These are phyloP conservation scores for Fraxinus floribunda DNA, from an alignment of 305 asterid genomes.

Conservation along the genomic window DNA sequence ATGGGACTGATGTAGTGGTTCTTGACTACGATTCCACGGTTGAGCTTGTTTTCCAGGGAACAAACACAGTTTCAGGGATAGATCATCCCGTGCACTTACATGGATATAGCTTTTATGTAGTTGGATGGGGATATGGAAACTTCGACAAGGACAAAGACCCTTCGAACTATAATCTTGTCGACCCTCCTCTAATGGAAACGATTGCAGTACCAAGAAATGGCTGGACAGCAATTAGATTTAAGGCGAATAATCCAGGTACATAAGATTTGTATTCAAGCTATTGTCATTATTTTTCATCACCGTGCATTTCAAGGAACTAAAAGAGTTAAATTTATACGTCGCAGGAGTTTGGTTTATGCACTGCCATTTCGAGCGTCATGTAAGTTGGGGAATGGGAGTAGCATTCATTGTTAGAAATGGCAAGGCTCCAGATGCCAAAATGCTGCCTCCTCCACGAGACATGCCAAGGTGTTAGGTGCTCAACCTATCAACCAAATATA, in stretches of 20 bases:
- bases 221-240: slow-evolving; percentile 69
- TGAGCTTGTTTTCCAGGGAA: slow-evolving; percentile 61
- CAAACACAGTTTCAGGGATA: slow-evolving; percentile 38
- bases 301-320: not conserved
- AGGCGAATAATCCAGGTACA: slow-evolving; percentile 64
- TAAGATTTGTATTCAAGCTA: not conserved
- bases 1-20: slow-evolving; percentile 40
- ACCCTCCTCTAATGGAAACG: slow-evolving; percentile 58
- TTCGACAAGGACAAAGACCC: slow-evolving; percentile 44
- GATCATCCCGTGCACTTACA: slow-evolving; percentile 81
- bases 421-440: slow-evolving; percentile 21
- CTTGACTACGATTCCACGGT: slow-evolving; percentile 45
- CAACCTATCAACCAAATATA: not conserved
- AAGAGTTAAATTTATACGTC: not conserved
- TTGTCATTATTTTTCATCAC: not conserved
- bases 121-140: slow-evolving; percentile 61
- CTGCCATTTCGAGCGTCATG: slow-evolving; percentile 62
- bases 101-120: slow-evolving; percentile 66
- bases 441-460: slow-evolving; percentile 50
- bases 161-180: slow-evolving; percentile 54
- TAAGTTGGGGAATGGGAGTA: slow-evolving; percentile 61
- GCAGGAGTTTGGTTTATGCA: slow-evolving; percentile 70
- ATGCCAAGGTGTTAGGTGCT: slow-evolving; percentile 34
- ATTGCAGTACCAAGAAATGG: slow-evolving; percentile 54
- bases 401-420: slow-evolving; percentile 49